Conservation (phyloP, 257 asterid species). For the Solanum appendiculatum region DNA sequence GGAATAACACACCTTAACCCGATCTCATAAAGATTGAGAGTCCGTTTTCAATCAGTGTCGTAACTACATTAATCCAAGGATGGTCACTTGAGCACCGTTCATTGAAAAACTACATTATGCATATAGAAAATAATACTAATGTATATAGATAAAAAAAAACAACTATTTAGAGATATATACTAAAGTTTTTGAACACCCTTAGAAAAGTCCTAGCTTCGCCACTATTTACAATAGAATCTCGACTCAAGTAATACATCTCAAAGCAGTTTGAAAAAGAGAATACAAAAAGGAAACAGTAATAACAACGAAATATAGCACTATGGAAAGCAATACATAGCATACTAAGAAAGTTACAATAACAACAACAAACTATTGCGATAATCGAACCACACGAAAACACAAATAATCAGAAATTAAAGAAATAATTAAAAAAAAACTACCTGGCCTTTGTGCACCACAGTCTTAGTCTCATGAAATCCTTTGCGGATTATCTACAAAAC, state of each 20-base stretch:
- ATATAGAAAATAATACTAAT: neutral
- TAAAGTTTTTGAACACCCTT: neutral
- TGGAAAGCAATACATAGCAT: neutral
- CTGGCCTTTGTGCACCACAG: slow-evolving; percentile 75
- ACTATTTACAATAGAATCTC: neutral
- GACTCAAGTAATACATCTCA: neutral
- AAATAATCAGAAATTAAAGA: neutral
- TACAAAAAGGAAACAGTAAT: neutral
- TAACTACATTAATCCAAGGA: neutral
- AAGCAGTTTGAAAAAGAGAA: neutral
- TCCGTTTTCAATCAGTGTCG: neutral
- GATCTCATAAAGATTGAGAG: neutral
- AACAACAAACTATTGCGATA: too few species aligned
- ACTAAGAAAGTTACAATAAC: too few species aligned
- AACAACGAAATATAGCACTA: neutral
- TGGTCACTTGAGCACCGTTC: neutral
- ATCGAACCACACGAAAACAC: neutral
- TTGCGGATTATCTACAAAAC: slow-evolving; percentile 47
- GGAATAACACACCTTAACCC: neutral
- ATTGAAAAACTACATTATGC: neutral
- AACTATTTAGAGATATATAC: neutral
- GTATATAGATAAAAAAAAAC: neutral
- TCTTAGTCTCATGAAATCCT: slow-evolving; percentile 58
- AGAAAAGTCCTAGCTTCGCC: neutral
- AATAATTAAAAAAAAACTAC: slow-evolving; percentile 12